phyloP scores from a whole-genome alignment of 495 filamentous ascomycete genomes.

The Astrothelium subdiscretum region DNA sequence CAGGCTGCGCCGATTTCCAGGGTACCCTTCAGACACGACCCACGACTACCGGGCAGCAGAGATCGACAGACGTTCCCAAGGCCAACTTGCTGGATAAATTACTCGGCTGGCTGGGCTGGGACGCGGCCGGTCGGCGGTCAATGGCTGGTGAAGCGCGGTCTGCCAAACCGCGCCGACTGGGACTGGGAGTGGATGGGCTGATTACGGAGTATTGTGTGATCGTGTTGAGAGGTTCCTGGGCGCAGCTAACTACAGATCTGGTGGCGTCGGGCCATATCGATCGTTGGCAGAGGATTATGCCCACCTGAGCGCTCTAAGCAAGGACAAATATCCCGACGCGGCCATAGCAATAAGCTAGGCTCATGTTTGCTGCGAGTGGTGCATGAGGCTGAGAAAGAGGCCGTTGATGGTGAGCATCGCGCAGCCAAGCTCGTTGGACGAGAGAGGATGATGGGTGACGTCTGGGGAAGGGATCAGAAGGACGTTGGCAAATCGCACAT shows the following conservation, averaged over 20 bases:
- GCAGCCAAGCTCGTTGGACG: not conserved
- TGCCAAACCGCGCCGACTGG: too few species aligned
- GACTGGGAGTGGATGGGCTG: too few species aligned
- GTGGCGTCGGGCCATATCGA: conserved; percentile 1
- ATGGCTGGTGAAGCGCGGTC: too few species aligned
- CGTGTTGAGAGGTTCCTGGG: not conserved
- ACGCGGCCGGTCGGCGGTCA: too few species aligned
- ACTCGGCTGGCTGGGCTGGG: not conserved
- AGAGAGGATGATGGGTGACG: not conserved
- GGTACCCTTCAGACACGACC: not conserved
- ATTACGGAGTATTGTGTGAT: too few species aligned
- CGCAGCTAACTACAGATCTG: not conserved
- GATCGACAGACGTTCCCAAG: not conserved
- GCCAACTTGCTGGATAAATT: conserved; percentile 2
- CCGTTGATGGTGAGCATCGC: not conserved
- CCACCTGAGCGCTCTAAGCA: not conserved
- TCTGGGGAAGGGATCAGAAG: not conserved
- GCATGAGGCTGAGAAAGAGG: conserved; percentile 1
- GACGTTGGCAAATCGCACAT: conserved; percentile 2
- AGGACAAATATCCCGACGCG: not conserved
- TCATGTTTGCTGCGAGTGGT: not conserved
- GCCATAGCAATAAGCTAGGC: not conserved
- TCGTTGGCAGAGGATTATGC: not conserved
- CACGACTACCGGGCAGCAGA: not conserved
- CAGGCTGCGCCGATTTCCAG: not conserved